Evolutionary conservation across 2,329 filamentous ascomycete species (phyloP), one percentile per base, ranked within the genome.

Genomic region (Microcera coccophila): DNA sequence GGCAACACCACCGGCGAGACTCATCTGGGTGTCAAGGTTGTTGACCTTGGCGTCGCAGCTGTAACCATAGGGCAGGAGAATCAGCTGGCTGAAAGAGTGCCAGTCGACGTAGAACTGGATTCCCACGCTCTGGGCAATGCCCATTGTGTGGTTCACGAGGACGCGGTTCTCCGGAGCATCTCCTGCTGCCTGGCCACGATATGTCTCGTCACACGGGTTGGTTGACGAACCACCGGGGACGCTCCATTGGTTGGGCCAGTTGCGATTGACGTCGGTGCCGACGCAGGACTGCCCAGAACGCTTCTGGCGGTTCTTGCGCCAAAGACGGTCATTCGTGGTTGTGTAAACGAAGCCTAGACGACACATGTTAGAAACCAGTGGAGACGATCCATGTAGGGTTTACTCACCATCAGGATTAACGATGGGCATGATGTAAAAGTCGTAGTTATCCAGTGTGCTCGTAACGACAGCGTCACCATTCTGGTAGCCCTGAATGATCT

Each of bases 391-490:
- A 4, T 26, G 16, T 12, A 15, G 4, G 2, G 1, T 0, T 3
- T 4, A 2, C 65, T 54, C 57, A 75, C 74, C 78, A 42, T 82
- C 79, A 0, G 78, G 78, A 55, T 84, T 83, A 14, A 80, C 77
- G 18, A 82, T 64, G 3, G 80, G 79, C 47, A 83, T 71, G 51
- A 85, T 73, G 60, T 82, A 84, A 51, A 82, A 82, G 62, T 86
- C 83, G 57, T 81, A 83, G 42, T 70, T 76, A 61, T 84, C 72
- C 18, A 84, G 69, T 1, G 47, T 53, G n/a, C 32, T 15, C 34
- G 32, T 44, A 8, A 48, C 22, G n/a, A 44, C 31, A 1, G 36
- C 29, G 2, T 54, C 47, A 0, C 47, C 50, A 4, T 49, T 47
- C n/a, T 51, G 36, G 11, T 56, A 57, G 1, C 49, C 53, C 8